These are phyloP conservation scores for Xylaria sp. DNA, from an alignment of 2,329 filamentous ascomycete genomes.

Conservation along the genomic window DNA sequence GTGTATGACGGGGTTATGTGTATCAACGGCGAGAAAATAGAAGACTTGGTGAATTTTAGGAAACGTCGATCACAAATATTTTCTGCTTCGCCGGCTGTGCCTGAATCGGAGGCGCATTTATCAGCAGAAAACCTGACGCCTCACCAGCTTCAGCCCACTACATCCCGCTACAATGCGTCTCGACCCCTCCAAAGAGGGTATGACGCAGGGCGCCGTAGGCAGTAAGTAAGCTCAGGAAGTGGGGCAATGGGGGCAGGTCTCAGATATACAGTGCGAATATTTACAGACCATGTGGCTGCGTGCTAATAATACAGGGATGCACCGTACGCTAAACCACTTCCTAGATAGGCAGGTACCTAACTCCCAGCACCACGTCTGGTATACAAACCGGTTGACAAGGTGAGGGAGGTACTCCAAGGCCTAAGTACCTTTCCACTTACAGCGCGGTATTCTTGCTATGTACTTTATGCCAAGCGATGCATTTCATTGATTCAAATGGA, in stretches of 20 bases:
- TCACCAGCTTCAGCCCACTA: slow-evolving; percentile 13
- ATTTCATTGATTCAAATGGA: slow-evolving; percentile 29
- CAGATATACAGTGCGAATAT: neutral
- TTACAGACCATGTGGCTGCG: too few species aligned
- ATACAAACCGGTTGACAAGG: neutral
- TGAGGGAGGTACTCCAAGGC: neutral
- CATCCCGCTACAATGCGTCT: slow-evolving; percentile 11
- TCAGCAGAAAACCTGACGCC: slow-evolving; percentile 36
- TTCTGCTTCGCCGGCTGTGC: slow-evolving; percentile 12
- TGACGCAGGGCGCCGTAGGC: slow-evolving; percentile 25
- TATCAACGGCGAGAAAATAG: neutral
- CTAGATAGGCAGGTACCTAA: neutral
- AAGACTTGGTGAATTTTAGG: neutral
- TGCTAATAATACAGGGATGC: too few species aligned
- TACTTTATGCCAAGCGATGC: slow-evolving; percentile 28
- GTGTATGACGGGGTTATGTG: neutral
- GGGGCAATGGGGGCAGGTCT: neutral
- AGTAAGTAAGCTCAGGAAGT: slow-evolving; percentile 6
- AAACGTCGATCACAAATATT: slow-evolving; percentile 5
- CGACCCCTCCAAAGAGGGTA: slow-evolving; percentile 33
- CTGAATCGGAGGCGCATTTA: slow-evolving; percentile 39
- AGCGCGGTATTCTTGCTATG: neutral
- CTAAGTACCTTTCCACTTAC: neutral
- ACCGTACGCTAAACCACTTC: too few species aligned
- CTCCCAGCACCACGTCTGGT: neutral